Evolutionary conservation across 768 basidiomycete genomes (phyloP).

Genomic region (Mycena latifolia): DNA sequence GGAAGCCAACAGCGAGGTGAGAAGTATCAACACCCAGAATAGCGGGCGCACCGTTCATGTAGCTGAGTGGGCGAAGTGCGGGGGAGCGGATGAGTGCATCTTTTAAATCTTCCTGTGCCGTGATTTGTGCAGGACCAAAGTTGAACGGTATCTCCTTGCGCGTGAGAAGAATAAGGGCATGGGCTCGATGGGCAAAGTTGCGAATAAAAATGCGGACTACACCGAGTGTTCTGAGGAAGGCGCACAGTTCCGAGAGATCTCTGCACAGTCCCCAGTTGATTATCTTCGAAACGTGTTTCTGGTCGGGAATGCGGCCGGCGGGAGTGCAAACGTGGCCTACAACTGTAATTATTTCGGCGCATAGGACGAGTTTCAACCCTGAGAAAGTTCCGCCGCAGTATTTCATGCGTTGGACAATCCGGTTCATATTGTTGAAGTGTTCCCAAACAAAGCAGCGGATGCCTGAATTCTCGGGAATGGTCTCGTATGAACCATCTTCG

Average conservation of each 20-base stretch:
- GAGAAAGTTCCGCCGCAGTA: slow-evolving; percentile 45
- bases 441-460: slow-evolving; percentile 51
- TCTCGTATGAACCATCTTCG: slow-evolving; percentile 21
- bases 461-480: slow-evolving; percentile 40
- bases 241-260: slow-evolving; percentile 30
- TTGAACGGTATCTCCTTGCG: too few relatives aligned
- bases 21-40: slow-evolving; percentile 49
- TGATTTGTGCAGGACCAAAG: too few relatives aligned
- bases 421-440: slow-evolving; percentile 49
- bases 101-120: too few relatives aligned
- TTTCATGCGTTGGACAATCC: slow-evolving; percentile 44
- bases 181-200: slow-evolving; percentile 38
- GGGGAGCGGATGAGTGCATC: too few relatives aligned
- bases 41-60: too few relatives aligned
- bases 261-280: slow-evolving; percentile 35
- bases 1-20: slow-evolving; percentile 35
- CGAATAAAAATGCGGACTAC: slow-evolving; percentile 45
- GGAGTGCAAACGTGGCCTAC: slow-evolving; percentile 51
- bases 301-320: slow-evolving; percentile 46
- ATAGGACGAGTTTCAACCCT: slow-evolving; percentile 36
- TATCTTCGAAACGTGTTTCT: slow-evolving; percentile 40
- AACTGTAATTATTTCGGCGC: slow-evolving; percentile 35
- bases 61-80: too few relatives aligned
- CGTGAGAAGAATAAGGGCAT: too few relatives aligned
- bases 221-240: slow-evolving; percentile 48